A percentile compares a stretch with the other conserved stretches of the same genome.
phyloP scores from a whole-genome alignment of 352 stramenopile genomes.

The Pythium chondricola region DNA sequence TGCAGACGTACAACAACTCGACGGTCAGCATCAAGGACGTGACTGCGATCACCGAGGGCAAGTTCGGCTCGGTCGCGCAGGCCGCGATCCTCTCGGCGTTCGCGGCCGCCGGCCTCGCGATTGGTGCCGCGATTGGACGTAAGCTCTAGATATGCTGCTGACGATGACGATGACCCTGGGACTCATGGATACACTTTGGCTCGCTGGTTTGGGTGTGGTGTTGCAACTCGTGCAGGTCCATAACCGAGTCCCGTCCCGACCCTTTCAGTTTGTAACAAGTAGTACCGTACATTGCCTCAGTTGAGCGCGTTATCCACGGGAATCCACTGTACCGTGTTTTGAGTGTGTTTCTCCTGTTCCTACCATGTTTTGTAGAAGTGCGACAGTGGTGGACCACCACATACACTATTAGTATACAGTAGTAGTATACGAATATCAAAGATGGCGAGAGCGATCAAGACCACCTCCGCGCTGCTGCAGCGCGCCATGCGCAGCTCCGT shows the following conservation, averaged over 20 bases:
- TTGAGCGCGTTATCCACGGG: background rate
- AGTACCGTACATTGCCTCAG: slow-evolving; percentile 18
- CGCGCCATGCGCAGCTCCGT: slow-evolving; percentile 12
- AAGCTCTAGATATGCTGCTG: slow-evolving; percentile 12
- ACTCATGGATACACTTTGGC: slow-evolving; percentile 22
- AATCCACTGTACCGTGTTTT: slow-evolving; percentile 6
- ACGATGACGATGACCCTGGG: background rate
- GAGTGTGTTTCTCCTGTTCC: background rate
- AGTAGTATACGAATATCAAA: background rate
- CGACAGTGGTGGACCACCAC: too few relatives aligned
- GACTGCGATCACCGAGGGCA: slow-evolving; percentile 21
- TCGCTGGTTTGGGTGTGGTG: too few relatives aligned
- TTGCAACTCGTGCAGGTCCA: slow-evolving; percentile 16
- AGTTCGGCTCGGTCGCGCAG: slow-evolving; percentile 17
- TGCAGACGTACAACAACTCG: slow-evolving; percentile 51
- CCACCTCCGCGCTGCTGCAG: slow-evolving; percentile 8
- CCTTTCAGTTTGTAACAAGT: slow-evolving; percentile 15
- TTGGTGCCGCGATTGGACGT: slow-evolving; percentile 18
- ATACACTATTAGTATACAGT: too few relatives aligned
- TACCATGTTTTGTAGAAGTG: background rate
- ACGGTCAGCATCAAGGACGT: slow-evolving; percentile 23
- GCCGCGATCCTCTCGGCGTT: slow-evolving; percentile 16
- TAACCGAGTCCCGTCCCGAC: background rate
- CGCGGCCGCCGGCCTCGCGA: slow-evolving; percentile 17
- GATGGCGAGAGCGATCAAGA: slow-evolving; percentile 17